Evolutionary conservation across 805 yeast genomes (phyloP).

Genomic region (Wickerhamiella hasegawae): DNA sequence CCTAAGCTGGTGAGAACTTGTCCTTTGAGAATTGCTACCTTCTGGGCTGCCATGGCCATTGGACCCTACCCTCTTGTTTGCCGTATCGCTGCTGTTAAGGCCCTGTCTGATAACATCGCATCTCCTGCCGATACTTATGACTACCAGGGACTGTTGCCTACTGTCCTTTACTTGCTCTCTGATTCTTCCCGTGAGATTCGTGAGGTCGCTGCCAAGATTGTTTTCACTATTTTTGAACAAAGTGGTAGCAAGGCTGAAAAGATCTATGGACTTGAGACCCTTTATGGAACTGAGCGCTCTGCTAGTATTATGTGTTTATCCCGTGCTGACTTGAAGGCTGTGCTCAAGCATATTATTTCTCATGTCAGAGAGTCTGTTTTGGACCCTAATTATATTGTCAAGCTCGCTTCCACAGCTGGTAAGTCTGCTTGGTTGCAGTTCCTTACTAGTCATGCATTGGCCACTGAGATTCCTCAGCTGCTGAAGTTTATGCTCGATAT

Average conservation of each 20-base stretch:
- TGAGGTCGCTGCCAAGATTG: slow-evolving; percentile 14
- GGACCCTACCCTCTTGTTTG: slow-evolving; percentile 22
- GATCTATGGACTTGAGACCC: slow-evolving; percentile 22
- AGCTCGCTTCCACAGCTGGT: slow-evolving; percentile 20
- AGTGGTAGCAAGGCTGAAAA: slow-evolving; percentile 9
- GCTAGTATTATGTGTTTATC: slow-evolving; percentile 32
- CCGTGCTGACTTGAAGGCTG: slow-evolving; percentile 43
- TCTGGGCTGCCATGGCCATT: slow-evolving; percentile 22
- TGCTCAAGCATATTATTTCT: slow-evolving; percentile 27
- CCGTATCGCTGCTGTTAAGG: slow-evolving; percentile 21
- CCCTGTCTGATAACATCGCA: slow-evolving; percentile 9
- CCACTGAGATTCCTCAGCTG: slow-evolving; percentile 35
- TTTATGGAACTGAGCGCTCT: slow-evolving; percentile 37
- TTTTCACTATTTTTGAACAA: slow-evolving; percentile 5
- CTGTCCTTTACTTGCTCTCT: slow-evolving; percentile 19
- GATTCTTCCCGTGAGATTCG: slow-evolving; percentile 23
- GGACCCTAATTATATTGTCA: slow-evolving; percentile 30
- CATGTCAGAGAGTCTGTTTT: slow-evolving; percentile 29
- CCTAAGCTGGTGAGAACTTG: slow-evolving; percentile 10
- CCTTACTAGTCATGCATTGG: slow-evolving; percentile 14
- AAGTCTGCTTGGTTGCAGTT: slow-evolving; percentile 17
- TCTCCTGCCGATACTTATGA: slow-evolving; percentile 12
- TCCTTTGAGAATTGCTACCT: slow-evolving; percentile 18
- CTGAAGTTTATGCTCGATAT: slow-evolving; percentile 36
- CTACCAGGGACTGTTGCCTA: slow-evolving; percentile 22